Percentiles rank a stretch among this genome's conserved stretches.
Evolutionary conservation across 495 filamentous ascomycete species (phyloP).

Genomic region (Geoglossum glabrum): DNA sequence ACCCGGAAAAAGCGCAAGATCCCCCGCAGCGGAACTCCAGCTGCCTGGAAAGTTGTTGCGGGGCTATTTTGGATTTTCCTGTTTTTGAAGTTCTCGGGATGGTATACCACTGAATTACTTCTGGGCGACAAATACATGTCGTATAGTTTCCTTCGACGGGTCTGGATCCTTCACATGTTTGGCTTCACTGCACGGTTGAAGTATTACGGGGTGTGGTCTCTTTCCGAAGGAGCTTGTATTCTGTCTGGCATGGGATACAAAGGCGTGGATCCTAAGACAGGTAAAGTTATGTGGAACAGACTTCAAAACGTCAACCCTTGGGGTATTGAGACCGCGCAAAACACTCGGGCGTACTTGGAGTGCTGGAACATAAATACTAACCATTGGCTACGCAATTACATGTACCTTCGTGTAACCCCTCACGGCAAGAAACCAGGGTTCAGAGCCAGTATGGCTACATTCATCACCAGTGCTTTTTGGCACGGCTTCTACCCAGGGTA

Average conservation of each 20-base stretch:
- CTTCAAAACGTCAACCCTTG: constrained; percentile 71
- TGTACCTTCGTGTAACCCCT: constrained; percentile 89
- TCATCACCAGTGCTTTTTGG: constrained; percentile 87
- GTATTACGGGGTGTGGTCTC: constrained; percentile 87
- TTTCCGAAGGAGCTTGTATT: constrained; percentile 90
- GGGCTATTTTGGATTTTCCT: constrained; percentile 61
- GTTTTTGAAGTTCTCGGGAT: constrained; percentile 54
- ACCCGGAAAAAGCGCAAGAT: constrained; percentile 90
- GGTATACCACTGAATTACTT: constrained; percentile 39
- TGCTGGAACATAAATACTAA: constrained; percentile 99
- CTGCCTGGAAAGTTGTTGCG: constrained; percentile 47
- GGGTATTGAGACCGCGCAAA: constrained; percentile 73
- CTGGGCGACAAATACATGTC: constrained; percentile 40
- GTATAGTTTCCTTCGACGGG: constrained; percentile 46
- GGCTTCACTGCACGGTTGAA: constrained; percentile 63
- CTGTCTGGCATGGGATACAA: constrained; percentile 87
- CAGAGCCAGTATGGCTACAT: constrained; percentile 82
- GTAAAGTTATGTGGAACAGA: constrained; percentile 72
- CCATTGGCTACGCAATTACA: constrained; percentile 85
- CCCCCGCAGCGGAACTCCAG: constrained; percentile 73
- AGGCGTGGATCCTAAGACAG: constrained; percentile 65
- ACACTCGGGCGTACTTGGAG: constrained; percentile 69
- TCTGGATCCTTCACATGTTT: constrained; percentile 65
- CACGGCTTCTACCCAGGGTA: constrained; percentile 97
- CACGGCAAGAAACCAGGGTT: constrained; percentile 94